Conservation (phyloP, 2,329 filamentous ascomycete species). For the Tolypocladium sp. region DNA sequence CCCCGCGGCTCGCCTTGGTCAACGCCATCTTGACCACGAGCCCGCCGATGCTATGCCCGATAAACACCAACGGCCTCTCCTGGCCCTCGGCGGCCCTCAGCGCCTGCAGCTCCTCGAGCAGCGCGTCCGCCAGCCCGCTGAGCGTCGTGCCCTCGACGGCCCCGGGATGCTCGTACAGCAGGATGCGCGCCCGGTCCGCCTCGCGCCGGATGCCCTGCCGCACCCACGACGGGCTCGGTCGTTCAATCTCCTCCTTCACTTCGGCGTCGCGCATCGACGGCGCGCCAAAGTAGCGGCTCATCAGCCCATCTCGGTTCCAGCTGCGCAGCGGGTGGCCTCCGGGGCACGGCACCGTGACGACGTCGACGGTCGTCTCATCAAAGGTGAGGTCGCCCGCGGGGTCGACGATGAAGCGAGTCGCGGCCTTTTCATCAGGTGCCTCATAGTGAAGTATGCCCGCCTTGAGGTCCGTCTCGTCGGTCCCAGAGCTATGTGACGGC, state of each 20-base stretch:
- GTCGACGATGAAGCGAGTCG: conserved; percentile 21
- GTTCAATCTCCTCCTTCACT: conserved; percentile 10
- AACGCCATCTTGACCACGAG: conserved; percentile 50
- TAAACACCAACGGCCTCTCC: conserved; percentile 46
- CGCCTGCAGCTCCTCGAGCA: conserved; percentile 32
- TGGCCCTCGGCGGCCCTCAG: conserved; percentile 23
- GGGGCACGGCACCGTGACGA: conserved; percentile 44
- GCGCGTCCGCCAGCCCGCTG: conserved; percentile 32
- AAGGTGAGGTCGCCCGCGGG: conserved; percentile 27
- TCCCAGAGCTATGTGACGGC: conserved; percentile 2
- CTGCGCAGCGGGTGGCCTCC: conserved; percentile 43
- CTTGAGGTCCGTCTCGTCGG: conserved; percentile 6
- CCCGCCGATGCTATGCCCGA: conserved; percentile 53
- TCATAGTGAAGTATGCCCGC: not conserved
- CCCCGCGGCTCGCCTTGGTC: conserved; percentile 31
- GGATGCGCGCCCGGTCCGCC: conserved; percentile 36
- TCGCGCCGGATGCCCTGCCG: conserved; percentile 41
- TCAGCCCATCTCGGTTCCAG: conserved; percentile 41
- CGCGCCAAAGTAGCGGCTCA: conserved; percentile 35
- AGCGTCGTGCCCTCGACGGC: conserved; percentile 31
- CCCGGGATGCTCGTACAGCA: conserved; percentile 42
- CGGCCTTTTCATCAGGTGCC: not conserved
- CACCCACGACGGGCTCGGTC: conserved; percentile 36
- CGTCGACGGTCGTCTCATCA: conserved; percentile 44
- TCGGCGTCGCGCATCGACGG: conserved; percentile 30